phyloP scores from a whole-genome alignment of 495 filamentous ascomycete genomes.

The Aspergillus diversus region DNA sequence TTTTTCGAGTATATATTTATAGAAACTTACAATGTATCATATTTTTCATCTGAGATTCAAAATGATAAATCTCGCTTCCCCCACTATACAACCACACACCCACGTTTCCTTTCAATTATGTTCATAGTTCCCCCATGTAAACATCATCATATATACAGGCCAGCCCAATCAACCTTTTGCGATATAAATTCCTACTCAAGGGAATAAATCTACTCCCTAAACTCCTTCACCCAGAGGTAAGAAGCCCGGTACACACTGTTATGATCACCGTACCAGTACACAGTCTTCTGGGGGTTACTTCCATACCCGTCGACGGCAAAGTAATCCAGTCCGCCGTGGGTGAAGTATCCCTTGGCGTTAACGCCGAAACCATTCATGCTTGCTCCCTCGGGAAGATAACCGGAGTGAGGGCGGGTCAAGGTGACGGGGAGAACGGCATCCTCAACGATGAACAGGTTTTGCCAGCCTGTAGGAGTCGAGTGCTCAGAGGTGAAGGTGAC shows the following conservation, averaged over 20 bases:
- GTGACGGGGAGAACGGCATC: conserved; percentile 27
- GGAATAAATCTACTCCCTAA: conserved; percentile 20
- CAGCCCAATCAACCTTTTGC: too few relatives aligned
- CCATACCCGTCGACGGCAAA: conserved; percentile 36
- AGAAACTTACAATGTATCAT: not conserved
- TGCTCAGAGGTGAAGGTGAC: conserved; percentile 33
- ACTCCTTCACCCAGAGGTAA: conserved; percentile 39
- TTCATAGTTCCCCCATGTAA: too few relatives aligned
- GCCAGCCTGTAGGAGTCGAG: conserved; percentile 32
- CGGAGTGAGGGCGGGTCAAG: conserved; percentile 40
- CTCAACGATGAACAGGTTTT: conserved; percentile 38
- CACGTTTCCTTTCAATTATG: not conserved
- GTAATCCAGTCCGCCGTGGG: conserved; percentile 30
- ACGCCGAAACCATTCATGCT: conserved; percentile 32
- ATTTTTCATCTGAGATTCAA: too few relatives aligned
- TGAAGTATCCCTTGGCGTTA: conserved; percentile 35
- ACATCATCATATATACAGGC: too few relatives aligned
- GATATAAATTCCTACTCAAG: not conserved
- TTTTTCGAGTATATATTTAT: not conserved
- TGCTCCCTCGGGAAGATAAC: conserved; percentile 31
- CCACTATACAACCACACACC: not conserved
- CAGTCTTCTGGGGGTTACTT: conserved; percentile 25
- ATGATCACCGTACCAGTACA: conserved; percentile 36
- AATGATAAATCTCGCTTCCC: too few relatives aligned
- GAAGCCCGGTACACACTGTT: conserved; percentile 25